A percentile compares a stretch with the other conserved stretches of the same genome.
These are phyloP conservation scores for Dothistroma pini DNA, from an alignment of 2,329 filamentous ascomycete species.

Conservation along the genomic window DNA sequence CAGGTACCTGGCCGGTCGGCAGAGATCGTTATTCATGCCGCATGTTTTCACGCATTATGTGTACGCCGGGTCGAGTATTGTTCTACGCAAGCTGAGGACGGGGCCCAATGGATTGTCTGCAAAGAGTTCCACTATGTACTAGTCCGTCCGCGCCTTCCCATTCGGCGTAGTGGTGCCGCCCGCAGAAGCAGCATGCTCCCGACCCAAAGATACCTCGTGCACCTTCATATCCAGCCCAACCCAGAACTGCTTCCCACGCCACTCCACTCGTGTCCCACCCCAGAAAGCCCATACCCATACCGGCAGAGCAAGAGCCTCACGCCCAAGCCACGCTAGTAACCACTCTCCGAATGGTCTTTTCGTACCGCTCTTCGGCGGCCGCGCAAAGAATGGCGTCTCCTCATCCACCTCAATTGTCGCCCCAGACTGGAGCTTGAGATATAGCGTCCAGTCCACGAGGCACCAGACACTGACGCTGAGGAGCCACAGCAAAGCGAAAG, in stretches of 20 bases:
- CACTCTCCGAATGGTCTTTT: slow-evolving; percentile 64
- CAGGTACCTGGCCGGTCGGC: too few relatives aligned
- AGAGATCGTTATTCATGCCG: too few relatives aligned
- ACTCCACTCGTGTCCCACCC: slow-evolving; percentile 81
- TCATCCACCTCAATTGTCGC: slow-evolving; percentile 66
- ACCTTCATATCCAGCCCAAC: slow-evolving; percentile 85
- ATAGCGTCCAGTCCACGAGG: slow-evolving; percentile 68
- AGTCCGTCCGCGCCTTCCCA: slow-evolving; percentile 8
- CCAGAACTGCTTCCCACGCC: slow-evolving; percentile 78
- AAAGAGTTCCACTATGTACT: not conserved
- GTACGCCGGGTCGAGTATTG: too few relatives aligned
- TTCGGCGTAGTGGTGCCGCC: slow-evolving; percentile 1
- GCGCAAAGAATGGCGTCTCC: slow-evolving; percentile 71
- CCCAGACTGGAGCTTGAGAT: slow-evolving; percentile 69
- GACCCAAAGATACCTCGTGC: slow-evolving; percentile 40
- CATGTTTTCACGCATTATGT: too few relatives aligned
- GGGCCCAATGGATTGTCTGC: too few relatives aligned
- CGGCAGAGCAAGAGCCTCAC: slow-evolving; percentile 77
- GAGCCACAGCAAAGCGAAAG: slow-evolving; percentile 65
- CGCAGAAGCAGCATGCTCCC: not conserved
- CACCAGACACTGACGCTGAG: slow-evolving; percentile 67
- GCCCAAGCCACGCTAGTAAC: slow-evolving; percentile 76
- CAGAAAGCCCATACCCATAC: slow-evolving; percentile 89
- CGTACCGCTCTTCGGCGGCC: slow-evolving; percentile 44
- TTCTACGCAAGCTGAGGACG: too few relatives aligned